A percentile compares a stretch with the other conserved stretches of the same genome.
These are phyloP conservation scores for Venturia carpophila DNA, from an alignment of 2,329 filamentous ascomycete genomes.

Conservation along the genomic window DNA sequence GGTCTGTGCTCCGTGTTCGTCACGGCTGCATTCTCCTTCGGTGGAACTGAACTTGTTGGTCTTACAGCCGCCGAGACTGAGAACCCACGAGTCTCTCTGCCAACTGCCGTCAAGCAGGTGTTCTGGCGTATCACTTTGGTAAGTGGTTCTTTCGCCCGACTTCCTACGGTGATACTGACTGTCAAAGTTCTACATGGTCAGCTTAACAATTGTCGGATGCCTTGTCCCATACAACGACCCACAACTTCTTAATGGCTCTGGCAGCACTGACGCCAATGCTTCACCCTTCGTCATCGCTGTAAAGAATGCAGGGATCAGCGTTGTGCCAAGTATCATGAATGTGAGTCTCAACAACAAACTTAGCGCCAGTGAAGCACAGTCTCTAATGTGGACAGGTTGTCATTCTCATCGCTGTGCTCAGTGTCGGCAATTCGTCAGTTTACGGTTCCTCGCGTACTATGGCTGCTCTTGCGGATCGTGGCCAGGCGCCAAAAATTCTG, in stretches of 20 bases:
- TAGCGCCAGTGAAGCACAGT: background rate
- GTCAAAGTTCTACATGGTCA: constrained; percentile 63
- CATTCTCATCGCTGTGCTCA: constrained; percentile 76
- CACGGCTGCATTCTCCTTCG: constrained; percentile 64
- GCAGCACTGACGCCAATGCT: constrained; percentile 54
- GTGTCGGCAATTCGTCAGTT: constrained; percentile 75
- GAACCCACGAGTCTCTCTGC: constrained; percentile 68
- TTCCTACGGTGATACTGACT: background rate
- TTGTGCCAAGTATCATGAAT: constrained; percentile 76
- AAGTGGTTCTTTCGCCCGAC: background rate
- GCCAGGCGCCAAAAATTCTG: constrained; percentile 41
- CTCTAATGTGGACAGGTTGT: constrained; percentile 36
- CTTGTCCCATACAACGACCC: constrained; percentile 62
- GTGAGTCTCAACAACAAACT: constrained; percentile 28
- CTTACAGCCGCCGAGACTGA: constrained; percentile 65
- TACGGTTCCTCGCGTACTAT: constrained; percentile 80
- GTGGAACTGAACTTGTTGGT: constrained; percentile 63
- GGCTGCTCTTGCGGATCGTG: constrained; percentile 73
- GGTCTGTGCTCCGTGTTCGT: constrained; percentile 71
- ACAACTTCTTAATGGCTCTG: constrained; percentile 48
- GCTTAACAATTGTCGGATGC: constrained; percentile 65
- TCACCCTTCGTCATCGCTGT: constrained; percentile 87
- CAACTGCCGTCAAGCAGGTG: constrained; percentile 78
- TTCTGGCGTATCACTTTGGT: constrained; percentile 76
- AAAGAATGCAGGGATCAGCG: constrained; percentile 64